Conservation (phyloP, 1,284 basidiomycete species). For the Moniliella sp. region DNA sequence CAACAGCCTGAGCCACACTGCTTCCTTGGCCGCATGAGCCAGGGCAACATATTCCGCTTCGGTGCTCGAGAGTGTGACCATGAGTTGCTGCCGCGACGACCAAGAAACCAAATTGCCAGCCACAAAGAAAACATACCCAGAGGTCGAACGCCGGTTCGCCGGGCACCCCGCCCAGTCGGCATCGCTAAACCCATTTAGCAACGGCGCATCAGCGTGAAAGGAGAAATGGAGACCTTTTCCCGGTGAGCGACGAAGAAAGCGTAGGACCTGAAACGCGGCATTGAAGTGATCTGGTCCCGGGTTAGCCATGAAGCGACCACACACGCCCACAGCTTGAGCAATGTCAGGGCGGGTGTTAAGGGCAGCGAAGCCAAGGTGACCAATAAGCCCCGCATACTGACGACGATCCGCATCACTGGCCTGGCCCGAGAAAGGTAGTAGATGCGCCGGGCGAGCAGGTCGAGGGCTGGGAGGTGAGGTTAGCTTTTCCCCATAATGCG, state of each 20-base stretch:
- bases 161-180: slow-evolving; percentile 4
- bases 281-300: slow-evolving; percentile 35
- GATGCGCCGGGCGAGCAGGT: no score
- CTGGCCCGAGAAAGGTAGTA: no score
- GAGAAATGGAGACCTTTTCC: slow-evolving; percentile 16
- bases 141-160: slow-evolving; percentile 2
- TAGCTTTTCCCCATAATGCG: no score
- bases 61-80: slow-evolving; percentile 3
- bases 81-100: slow-evolving; percentile 2
- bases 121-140: slow-evolving; percentile 3
- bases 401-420: no score
- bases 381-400: slow-evolving; percentile 14
- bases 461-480: no score
- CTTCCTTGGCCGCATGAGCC: slow-evolving; percentile 1
- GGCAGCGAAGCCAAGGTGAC: slow-evolving; percentile 37
- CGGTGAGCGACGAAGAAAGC: slow-evolving; percentile 41
- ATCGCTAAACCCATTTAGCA: slow-evolving; percentile 2
- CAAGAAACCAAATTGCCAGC: slow-evolving; percentile 2
- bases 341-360: slow-evolving; percentile 37
- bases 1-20: not conserved
- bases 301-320: slow-evolving; percentile 26
- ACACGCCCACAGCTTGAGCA: slow-evolving; percentile 33
- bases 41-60: slow-evolving; percentile 4
- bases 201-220: not conserved
- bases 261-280: slow-evolving; percentile 35